These are phyloP conservation scores for Elaphomyces granulatus DNA, from an alignment of 495 filamentous ascomycete species.

Conservation along the genomic window DNA sequence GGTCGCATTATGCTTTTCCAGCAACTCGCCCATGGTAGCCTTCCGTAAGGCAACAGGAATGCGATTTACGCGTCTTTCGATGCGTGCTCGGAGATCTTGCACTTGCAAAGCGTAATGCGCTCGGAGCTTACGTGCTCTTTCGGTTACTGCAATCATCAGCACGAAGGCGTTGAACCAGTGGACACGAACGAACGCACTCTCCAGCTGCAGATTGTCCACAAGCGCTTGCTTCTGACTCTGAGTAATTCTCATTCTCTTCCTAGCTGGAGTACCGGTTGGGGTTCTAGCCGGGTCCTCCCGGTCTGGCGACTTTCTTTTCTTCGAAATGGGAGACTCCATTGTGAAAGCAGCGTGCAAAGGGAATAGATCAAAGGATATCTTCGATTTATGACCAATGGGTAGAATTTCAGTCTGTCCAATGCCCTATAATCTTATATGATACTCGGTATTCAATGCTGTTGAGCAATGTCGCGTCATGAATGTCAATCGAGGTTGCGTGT, in stretches of 20 bases:
- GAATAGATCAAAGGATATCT: too few relatives aligned
- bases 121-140: slow-evolving; percentile 79
- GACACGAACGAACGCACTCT: slow-evolving; percentile 40
- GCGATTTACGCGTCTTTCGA: slow-evolving; percentile 90
- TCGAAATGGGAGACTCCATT: slow-evolving; percentile 41
- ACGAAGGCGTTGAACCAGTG: neutral
- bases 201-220: slow-evolving; percentile 83
- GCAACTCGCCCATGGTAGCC: slow-evolving; percentile 69
- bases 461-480: too few relatives aligned
- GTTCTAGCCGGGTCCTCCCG: slow-evolving; percentile 26
- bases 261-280: slow-evolving; percentile 43
- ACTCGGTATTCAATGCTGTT: too few relatives aligned
- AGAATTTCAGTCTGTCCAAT: too few relatives aligned
- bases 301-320: slow-evolving; percentile 48
- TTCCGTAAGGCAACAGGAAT: slow-evolving; percentile 70
- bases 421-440: too few relatives aligned
- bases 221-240: slow-evolving; percentile 73
- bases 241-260: slow-evolving; percentile 52
- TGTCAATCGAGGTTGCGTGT: too few relatives aligned
- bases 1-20: slow-evolving; percentile 39
- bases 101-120: slow-evolving; percentile 82
- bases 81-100: slow-evolving; percentile 65
- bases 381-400: too few relatives aligned
- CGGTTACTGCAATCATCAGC: slow-evolving; percentile 48
- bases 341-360: too few relatives aligned